Percentiles rank a stretch among this genome's conserved stretches.
These are phyloP conservation scores for Neurospora sp. DNA, from an alignment of 495 filamentous ascomycete genomes.

Conservation along the genomic window DNA sequence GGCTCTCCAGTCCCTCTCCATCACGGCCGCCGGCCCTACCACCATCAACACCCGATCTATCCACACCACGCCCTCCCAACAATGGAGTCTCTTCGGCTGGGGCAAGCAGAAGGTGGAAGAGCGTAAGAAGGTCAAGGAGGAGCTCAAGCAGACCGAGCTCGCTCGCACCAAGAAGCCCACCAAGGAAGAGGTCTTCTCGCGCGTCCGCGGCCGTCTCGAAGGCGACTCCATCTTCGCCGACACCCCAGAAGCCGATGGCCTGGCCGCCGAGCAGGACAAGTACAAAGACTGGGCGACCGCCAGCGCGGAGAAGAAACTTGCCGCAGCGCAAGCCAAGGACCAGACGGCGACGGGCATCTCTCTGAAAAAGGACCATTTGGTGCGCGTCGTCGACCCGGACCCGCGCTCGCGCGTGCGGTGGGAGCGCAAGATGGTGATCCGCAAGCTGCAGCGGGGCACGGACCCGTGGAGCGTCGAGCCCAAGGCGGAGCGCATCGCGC, in stretches of 20 bases:
- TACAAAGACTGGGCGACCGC: slow-evolving; percentile 10
- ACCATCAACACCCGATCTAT: slow-evolving; percentile 12
- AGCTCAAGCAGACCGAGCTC: slow-evolving; percentile 1
- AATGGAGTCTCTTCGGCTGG: slow-evolving; percentile 10
- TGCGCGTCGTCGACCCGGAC: slow-evolving; percentile 56
- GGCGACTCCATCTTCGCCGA: slow-evolving; percentile 48
- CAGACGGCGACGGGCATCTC: slow-evolving; percentile 5
- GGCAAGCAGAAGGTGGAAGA: background rate
- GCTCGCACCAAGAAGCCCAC: slow-evolving; percentile 19
- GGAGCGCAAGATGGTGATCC: slow-evolving; percentile 73
- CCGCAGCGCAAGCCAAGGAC: background rate
- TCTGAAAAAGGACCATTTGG: slow-evolving; percentile 38
- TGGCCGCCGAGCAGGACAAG: slow-evolving; percentile 8
- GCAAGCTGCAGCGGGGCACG: slow-evolving; percentile 42
- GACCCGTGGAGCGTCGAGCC: slow-evolving; percentile 55
- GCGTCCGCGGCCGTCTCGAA: slow-evolving; percentile 20
- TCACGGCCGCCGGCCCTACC: slow-evolving; percentile 5
- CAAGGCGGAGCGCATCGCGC: slow-evolving; percentile 49
- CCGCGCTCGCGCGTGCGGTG: slow-evolving; percentile 56
- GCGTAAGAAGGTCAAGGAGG: slow-evolving; percentile 4
- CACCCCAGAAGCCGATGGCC: slow-evolving; percentile 26
- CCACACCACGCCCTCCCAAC: slow-evolving; percentile 23
- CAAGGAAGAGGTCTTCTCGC: slow-evolving; percentile 8
- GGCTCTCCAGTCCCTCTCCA: slow-evolving; percentile 16
- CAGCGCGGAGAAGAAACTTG: background rate